These are phyloP conservation scores for Triticum dicoccoides DNA, from an alignment of 176 grass and related monocot genomes.

Conservation along the genomic window DNA sequence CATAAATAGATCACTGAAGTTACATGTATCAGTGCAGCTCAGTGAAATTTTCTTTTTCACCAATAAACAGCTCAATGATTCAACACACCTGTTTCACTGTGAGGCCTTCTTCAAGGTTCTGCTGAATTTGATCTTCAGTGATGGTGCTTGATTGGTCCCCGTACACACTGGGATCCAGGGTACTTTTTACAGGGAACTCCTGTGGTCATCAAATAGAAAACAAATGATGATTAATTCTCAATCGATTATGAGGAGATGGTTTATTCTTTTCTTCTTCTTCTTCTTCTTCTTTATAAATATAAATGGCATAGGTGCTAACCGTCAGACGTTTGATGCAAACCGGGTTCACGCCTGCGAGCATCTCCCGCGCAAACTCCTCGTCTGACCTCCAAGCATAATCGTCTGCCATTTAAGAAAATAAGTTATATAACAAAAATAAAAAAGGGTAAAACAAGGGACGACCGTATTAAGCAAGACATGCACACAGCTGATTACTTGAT, in stretches of 20 bases:
- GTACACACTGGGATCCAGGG: slow-evolving; percentile 56
- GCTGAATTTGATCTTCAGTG: slow-evolving; percentile 56
- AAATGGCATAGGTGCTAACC: slow-evolving; percentile 33
- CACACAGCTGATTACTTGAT: slow-evolving; percentile 35
- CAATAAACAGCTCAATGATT: background rate
- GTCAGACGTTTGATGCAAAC: slow-evolving; percentile 64
- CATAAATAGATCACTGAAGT: background rate
- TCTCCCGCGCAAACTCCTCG: slow-evolving; percentile 87
- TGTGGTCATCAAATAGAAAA: slow-evolving; percentile 21
- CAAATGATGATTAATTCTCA: background rate
- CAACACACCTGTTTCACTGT: slow-evolving; percentile 54
- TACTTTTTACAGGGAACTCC: slow-evolving; percentile 83
- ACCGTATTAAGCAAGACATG: background rate
- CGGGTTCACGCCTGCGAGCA: slow-evolving; percentile 90
- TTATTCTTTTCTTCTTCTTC: background rate
- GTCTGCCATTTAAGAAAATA: background rate
- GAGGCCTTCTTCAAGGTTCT: slow-evolving; percentile 66
- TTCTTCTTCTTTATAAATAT: background rate
- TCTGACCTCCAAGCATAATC: slow-evolving; percentile 82
- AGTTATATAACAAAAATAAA: background rate
- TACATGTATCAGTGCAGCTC: background rate
- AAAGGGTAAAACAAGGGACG: background rate
- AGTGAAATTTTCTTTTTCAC: background rate
- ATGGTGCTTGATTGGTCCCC: slow-evolving; percentile 86
- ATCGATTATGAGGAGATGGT: background rate